Evolutionary conservation across 441 rosid genomes (phyloP).

Genomic region (Euphorbia schlechtendalii): DNA sequence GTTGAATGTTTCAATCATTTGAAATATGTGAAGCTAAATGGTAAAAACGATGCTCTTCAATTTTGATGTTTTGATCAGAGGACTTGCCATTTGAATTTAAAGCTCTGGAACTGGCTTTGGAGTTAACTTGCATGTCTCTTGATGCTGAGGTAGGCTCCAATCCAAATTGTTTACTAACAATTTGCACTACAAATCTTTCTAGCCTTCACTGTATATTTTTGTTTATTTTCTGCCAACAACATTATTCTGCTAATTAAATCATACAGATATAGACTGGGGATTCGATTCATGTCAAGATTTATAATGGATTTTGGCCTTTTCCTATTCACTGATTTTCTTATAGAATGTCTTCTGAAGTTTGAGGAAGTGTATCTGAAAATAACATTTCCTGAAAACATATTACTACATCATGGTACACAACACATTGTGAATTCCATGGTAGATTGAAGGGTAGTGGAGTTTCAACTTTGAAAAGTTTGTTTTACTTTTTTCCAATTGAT

Average conservation of each 20-base stretch:
- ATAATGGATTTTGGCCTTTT: neutral
- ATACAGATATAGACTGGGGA: neutral
- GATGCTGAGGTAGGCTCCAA: conserved; percentile 68
- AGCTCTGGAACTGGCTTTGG: conserved; percentile 93
- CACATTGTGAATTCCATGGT: neutral
- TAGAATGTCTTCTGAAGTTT: conserved; percentile 8
- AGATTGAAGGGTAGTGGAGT: neutral
- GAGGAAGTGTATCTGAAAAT: neutral
- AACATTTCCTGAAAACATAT: neutral
- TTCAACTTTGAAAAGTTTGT: neutral
- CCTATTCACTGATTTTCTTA: neutral
- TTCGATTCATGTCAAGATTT: neutral
- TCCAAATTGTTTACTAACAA: conserved; percentile 7
- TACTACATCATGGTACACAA: neutral
- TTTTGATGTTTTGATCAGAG: conserved; percentile 49
- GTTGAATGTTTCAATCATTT: conserved; percentile 3
- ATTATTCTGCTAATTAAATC: neutral
- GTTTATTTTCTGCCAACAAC: neutral
- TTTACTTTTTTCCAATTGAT: neutral
- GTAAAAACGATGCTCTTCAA: conserved; percentile 17
- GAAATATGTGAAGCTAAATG: conserved; percentile 10
- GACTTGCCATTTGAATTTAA: conserved; percentile 94
- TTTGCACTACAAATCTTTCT: neutral
- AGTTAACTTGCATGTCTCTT: conserved; percentile 77
- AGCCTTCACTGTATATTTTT: neutral